A percentile compares a stretch with the other conserved stretches of the same genome.
These are phyloP conservation scores for Purpureocillium lavendulum DNA, from an alignment of 2,329 filamentous ascomycete species.

Conservation along the genomic window DNA sequence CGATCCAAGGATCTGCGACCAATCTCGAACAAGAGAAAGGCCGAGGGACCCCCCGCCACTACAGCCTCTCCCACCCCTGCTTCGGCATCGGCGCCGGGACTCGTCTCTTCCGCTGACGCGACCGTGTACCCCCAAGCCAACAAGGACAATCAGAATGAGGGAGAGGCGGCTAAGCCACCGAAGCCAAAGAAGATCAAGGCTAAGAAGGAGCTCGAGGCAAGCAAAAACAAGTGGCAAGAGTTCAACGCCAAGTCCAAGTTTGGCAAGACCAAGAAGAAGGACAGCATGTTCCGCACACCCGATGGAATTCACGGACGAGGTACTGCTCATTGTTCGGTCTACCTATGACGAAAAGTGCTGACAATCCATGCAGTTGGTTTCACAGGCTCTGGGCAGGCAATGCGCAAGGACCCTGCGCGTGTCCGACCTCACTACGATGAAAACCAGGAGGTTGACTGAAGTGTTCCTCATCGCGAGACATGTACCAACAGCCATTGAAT, in stretches of 20 bases:
- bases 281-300: conserved; percentile 94
- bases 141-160: conserved; percentile 52
- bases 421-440: conserved; percentile 79
- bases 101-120: conserved; percentile 48
- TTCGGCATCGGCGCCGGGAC: conserved; percentile 24
- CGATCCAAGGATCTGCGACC: conserved; percentile 78
- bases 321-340: conserved; percentile 25
- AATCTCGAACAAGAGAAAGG: conserved; percentile 74
- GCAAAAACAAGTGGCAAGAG: conserved; percentile 91
- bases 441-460: conserved; percentile 64
- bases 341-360: background rate
- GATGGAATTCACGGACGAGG: conserved; percentile 81
- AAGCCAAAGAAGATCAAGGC: conserved; percentile 87
- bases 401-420: conserved; percentile 84
- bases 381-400: conserved; percentile 87
- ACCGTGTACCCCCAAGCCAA: conserved; percentile 54
- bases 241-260: conserved; percentile 74
- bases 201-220: conserved; percentile 81
- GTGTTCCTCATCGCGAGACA: background rate
- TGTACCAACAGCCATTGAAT: background rate
- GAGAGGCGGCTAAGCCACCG: conserved; percentile 60
- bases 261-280: conserved; percentile 65
- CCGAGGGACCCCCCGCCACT: conserved; percentile 60
- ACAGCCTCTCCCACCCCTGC: conserved; percentile 29
- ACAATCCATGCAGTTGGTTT: conserved; percentile 66